phyloP scores from a whole-genome alignment of 495 filamentous ascomycete species.

The Cairneyella variabilis region DNA sequence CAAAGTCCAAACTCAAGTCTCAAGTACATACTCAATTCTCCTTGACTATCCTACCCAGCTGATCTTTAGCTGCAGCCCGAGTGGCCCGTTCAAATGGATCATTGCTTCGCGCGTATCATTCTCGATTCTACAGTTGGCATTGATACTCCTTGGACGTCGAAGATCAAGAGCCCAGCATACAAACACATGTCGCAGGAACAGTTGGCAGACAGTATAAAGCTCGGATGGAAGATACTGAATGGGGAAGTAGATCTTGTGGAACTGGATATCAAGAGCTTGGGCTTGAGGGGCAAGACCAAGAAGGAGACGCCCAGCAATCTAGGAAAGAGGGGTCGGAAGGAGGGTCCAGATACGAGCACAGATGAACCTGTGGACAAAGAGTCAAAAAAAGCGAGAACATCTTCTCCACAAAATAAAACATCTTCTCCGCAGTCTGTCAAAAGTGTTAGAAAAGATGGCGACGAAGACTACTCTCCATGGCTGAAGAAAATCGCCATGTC shows the following conservation, averaged over 20 bases:
- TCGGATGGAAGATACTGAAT: constrained; percentile 27
- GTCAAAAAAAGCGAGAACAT: constrained; percentile 16
- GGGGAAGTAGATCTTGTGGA: constrained; percentile 27
- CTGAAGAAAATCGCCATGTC: constrained; percentile 20
- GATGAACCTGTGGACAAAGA: constrained; percentile 19
- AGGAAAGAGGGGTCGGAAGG: constrained; percentile 20
- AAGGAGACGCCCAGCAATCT: constrained; percentile 8
- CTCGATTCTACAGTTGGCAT: constrained; percentile 24
- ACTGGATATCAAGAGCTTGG: constrained; percentile 24
- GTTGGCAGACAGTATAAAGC: constrained; percentile 25
- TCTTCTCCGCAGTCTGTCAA: neutral
- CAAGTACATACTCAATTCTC: constrained; percentile 4
- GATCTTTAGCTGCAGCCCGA: constrained; percentile 1
- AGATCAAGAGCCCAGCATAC: constrained; percentile 22
- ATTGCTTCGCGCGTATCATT: constrained; percentile 28
- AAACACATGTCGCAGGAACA: constrained; percentile 28
- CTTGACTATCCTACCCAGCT: neutral
- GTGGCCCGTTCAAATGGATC: constrained; percentile 19
- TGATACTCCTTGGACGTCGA: constrained; percentile 24
- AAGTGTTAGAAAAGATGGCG: neutral
- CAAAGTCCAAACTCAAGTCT: constrained; percentile 8
- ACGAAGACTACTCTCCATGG: constrained; percentile 7
- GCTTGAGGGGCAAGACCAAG: constrained; percentile 24
- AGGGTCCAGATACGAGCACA: constrained; percentile 3
- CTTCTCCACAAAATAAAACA: neutral